Evolutionary conservation across 805 yeast species (phyloP), one percentile per base, ranked within the genome.

Genomic region (Gaillardinia entomophila): DNA sequence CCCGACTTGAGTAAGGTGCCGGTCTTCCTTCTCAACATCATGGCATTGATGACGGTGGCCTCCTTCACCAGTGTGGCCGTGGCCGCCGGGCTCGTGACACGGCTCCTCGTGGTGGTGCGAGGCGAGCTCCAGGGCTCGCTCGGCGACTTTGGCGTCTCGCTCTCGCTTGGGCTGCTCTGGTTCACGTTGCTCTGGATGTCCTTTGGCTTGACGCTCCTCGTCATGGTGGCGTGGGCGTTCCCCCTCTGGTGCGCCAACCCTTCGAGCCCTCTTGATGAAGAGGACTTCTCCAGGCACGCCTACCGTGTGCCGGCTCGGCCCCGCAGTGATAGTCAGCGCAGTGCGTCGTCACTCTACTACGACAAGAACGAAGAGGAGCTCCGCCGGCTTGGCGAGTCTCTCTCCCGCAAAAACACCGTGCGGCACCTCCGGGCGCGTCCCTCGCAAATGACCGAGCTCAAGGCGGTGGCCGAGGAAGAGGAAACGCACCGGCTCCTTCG

Each of bases 221-320:
- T 53, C 12, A 55, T 54, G 57, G 27, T 57, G 12, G 39, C 59
- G 6, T 64, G 71, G 70, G 48, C 43, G 4, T 34, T 62, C 6
- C 70, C 70, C 1, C 25, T 39, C 35, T 41, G 83, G 82, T 77
- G 80, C 56, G 71, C 74, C 6, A 68, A 73, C 31, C 75, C 77
- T 4, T 47, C 51, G 1, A 51, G 37, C 4, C n/a, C n/a, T n/a
- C 51, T 47, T n/a, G 43, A 44, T n/a, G 47, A 43, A 2, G 58
- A 48, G 24, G 42, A 46, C 8, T 26, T 27, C 16, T n/a, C 12
- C 11, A n/a, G n/a, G n/a, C n/a, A n/a, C n/a, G n/a, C n/a, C n/a
- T n/a, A n/a, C n/a, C n/a, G n/a, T n/a, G n/a, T n/a, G n/a, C n/a
- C n/a, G n/a, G n/a, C n/a, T n/a, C n/a, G n/a, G n/a, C n/a, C n/a